A percentile compares a stretch with the other conserved stretches of the same genome.
Conservation (phyloP, 352 stramenopile species). For the Thraustotheca clavata region DNA sequence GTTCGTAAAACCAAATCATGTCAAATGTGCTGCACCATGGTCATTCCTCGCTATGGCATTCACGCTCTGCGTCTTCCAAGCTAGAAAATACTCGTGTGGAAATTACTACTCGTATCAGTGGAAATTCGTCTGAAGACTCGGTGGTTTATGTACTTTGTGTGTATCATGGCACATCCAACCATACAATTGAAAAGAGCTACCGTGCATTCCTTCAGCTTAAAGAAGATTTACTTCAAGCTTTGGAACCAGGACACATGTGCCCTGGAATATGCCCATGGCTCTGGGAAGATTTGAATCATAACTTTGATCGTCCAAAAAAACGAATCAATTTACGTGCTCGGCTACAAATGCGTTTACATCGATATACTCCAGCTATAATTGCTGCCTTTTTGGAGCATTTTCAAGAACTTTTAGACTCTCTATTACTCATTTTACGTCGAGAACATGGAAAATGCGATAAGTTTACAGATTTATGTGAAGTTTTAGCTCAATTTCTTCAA, state of each 20-base stretch:
- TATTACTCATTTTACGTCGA: neutral
- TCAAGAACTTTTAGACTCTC: neutral
- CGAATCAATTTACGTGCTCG: no score
- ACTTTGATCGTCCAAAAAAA: no score
- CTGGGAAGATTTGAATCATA: neutral
- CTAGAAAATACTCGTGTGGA: no score
- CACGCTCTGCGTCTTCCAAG: no score
- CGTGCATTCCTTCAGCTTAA: neutral
- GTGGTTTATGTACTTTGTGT: no score
- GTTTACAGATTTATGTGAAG: neutral
- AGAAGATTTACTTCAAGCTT: neutral
- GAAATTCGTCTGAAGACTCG: no score
- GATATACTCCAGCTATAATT: neutral
- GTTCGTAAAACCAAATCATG: no score
- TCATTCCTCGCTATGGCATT: no score
- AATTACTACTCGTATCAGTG: no score
- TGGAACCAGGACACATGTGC: neutral
- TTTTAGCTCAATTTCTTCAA: neutral
- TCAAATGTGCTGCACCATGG: no score
- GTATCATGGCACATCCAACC: neutral
- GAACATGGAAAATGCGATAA: neutral
- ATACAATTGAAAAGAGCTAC: neutral
- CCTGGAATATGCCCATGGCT: neutral
- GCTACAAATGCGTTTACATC: neutral
- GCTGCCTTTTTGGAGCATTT: neutral